Percentiles rank a stretch among this genome's conserved stretches.
Evolutionary conservation across 2,329 filamentous ascomycete species (phyloP).

Genomic region (Scopulariopsis brevicaulis): DNA sequence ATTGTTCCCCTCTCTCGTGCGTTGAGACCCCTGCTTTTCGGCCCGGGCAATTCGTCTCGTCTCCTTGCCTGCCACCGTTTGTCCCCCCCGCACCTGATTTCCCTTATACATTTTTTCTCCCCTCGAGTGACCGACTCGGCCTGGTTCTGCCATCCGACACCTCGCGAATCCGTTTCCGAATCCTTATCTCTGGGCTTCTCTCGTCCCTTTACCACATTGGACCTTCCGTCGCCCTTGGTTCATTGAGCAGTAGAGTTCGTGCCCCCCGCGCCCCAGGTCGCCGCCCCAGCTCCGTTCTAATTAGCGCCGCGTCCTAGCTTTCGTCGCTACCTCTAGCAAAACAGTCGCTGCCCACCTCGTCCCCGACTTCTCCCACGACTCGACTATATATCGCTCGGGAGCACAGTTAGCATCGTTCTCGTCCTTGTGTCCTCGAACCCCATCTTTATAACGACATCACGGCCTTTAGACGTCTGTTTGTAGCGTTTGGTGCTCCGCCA

Average conservation of each 20-base stretch:
- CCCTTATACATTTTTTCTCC: constrained; percentile 7
- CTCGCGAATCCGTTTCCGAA: neutral
- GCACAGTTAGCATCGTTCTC: neutral
- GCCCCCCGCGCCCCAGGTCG: neutral
- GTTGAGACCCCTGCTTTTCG: neutral
- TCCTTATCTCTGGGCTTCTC: neutral
- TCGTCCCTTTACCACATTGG: neutral
- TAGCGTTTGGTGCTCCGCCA: constrained; percentile 2
- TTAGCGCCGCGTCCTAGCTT: neutral
- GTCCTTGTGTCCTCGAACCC: neutral
- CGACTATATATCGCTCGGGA: neutral
- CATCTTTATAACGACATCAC: constrained; percentile 3
- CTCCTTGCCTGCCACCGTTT: constrained; percentile 6
- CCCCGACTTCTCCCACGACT: neutral
- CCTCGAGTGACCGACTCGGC: neutral
- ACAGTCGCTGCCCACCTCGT: neutral
- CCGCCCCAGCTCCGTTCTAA: neutral
- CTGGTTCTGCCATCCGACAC: neutral
- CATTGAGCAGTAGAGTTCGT: neutral
- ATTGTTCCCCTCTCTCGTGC: neutral
- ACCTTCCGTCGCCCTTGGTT: neutral
- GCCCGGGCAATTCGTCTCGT: neutral
- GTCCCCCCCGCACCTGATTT: constrained; percentile 4
- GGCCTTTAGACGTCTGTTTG: constrained; percentile 3
- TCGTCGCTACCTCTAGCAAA: neutral